Conservation (phyloP, 2,329 filamentous ascomycete genomes). For the Graphilbum fragrans region DNA sequence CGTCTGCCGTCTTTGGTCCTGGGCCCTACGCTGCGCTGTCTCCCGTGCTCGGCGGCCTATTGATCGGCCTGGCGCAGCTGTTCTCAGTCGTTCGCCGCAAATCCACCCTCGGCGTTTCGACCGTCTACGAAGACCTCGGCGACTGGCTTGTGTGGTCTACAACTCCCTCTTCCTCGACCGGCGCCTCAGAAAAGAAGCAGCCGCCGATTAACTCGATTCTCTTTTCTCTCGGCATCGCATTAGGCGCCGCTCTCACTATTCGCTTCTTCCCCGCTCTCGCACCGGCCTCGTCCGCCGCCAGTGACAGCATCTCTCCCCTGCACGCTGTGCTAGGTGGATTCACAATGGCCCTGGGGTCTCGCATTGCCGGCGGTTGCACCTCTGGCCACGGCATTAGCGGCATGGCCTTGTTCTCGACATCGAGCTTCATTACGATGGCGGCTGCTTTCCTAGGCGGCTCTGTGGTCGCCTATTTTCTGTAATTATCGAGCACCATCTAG, state of each 20-base stretch:
- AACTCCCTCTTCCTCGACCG: background rate
- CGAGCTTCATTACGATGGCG: slow-evolving; percentile 49
- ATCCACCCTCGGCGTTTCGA: slow-evolving; percentile 47
- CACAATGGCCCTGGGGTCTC: slow-evolving; percentile 45
- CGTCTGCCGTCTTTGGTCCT: slow-evolving; percentile 16
- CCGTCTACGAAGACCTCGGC: slow-evolving; percentile 48
- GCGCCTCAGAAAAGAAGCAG: background rate
- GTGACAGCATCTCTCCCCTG: slow-evolving; percentile 18
- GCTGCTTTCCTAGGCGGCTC: slow-evolving; percentile 42
- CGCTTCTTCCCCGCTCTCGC: slow-evolving; percentile 3
- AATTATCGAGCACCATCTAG: background rate
- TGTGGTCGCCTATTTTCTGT: slow-evolving; percentile 3
- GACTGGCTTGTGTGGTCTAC: slow-evolving; percentile 30
- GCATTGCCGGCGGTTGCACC: slow-evolving; percentile 54
- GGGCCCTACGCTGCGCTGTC: slow-evolving; percentile 21
- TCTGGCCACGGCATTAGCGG: slow-evolving; percentile 60
- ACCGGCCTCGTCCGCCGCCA: background rate
- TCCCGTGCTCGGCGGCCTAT: slow-evolving; percentile 41
- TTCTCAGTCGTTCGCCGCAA: slow-evolving; percentile 40
- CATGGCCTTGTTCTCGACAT: slow-evolving; percentile 46
- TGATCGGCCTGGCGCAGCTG: slow-evolving; percentile 46
- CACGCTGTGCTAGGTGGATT: slow-evolving; percentile 41
- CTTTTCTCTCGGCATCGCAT: slow-evolving; percentile 20
- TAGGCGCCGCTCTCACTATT: slow-evolving; percentile 5
- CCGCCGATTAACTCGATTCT: slow-evolving; percentile 10